These are phyloP conservation scores for Bruguiera gymnorhiza DNA, from an alignment of 345 rosid species.

Conservation along the genomic window DNA sequence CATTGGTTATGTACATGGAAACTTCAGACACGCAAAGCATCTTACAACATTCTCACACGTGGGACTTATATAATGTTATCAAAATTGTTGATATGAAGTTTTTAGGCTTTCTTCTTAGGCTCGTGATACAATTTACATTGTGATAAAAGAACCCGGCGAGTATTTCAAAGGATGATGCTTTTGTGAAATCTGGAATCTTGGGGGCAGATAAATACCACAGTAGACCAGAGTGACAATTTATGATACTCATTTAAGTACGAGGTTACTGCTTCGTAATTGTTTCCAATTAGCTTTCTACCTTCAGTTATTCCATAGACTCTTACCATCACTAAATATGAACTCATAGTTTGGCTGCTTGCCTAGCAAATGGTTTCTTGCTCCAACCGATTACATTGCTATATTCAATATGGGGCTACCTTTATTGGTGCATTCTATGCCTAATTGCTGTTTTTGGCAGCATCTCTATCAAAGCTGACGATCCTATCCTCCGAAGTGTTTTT, in stretches of 20 bases:
- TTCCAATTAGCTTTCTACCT: neutral
- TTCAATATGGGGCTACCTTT: neutral
- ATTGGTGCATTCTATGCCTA: neutral
- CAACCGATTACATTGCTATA: no score
- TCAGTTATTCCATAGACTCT: no score
- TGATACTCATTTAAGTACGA: constrained; percentile 84
- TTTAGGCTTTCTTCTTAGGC: neutral
- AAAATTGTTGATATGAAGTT: no score
- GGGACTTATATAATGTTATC: no score
- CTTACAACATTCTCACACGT: no score
- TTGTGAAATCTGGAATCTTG: constrained; percentile 56
- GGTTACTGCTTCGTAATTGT: constrained; percentile 4
- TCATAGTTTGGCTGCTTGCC: neutral
- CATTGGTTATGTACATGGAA: no score
- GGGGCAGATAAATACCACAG: constrained; percentile 87
- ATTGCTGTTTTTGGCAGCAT: constrained; percentile 36
- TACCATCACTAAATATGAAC: no score
- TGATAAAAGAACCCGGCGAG: constrained; percentile 61
- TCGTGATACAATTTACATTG: neutral
- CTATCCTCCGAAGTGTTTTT: constrained; percentile 62
- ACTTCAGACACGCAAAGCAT: no score
- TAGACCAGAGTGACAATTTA: constrained; percentile 76
- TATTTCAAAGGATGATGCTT: constrained; percentile 61
- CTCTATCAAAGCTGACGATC: constrained; percentile 45
- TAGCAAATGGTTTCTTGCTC: neutral